phyloP scores from a whole-genome alignment of 805 yeast genomes.

The Candida anglica region DNA sequence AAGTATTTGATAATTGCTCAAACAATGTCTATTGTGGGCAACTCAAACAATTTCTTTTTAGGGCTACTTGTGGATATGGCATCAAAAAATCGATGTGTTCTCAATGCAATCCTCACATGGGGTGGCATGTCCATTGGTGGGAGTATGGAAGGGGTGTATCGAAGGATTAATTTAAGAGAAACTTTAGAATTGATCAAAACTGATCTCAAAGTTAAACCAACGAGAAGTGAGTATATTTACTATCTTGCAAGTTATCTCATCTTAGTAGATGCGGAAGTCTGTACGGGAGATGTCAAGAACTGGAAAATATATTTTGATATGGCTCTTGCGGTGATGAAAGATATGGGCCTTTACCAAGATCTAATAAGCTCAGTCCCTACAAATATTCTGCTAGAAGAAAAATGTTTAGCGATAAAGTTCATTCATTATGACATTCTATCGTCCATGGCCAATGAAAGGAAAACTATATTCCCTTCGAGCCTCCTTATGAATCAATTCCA shows the following conservation, averaged over 20 bases:
- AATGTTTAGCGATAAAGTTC: conserved; percentile 1
- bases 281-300: conserved; percentile 25
- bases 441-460: not conserved
- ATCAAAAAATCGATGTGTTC: conserved; percentile 41
- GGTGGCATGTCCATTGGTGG: conserved; percentile 42
- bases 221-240: conserved; percentile 14
- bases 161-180: conserved; percentile 12
- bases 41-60: conserved; percentile 47
- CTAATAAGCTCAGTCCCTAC: not conserved
- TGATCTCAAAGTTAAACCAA: conserved; percentile 5
- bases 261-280: conserved; percentile 27
- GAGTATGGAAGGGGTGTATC: conserved; percentile 16
- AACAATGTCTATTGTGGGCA: conserved; percentile 45
- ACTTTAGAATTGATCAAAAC: conserved; percentile 16
- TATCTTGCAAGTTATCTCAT: conserved; percentile 22
- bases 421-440: conserved; percentile 1
- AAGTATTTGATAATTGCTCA: conserved; percentile 27
- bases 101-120: conserved; percentile 58
- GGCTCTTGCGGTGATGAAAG: not conserved
- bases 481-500: not conserved
- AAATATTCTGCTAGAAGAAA: too few relatives aligned
- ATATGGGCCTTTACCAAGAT: conserved; percentile 2
- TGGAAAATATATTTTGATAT: conserved; percentile 5
- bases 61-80: conserved; percentile 54
- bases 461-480: not conserved